These are phyloP conservation scores for Ceriops zippeliana DNA, from an alignment of 345 rosid species.

Conservation along the genomic window DNA sequence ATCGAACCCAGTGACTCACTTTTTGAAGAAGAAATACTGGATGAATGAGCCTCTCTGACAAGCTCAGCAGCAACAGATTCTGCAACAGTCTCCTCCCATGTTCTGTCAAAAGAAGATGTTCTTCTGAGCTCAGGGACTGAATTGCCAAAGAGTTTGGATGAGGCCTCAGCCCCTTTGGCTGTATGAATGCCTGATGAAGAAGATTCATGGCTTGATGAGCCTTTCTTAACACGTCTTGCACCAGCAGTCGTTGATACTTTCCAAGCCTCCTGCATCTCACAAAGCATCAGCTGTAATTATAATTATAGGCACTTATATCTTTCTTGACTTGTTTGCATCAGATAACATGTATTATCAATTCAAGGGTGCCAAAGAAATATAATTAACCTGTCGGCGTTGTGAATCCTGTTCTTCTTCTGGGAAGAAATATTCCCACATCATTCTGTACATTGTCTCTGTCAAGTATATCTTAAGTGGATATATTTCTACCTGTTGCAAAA, in stretches of 20 bases:
- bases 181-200: slow-evolving; percentile 47
- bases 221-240: slow-evolving; percentile 84
- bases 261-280: slow-evolving; percentile 80
- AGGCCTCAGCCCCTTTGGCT: slow-evolving; percentile 56
- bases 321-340: slow-evolving; percentile 5
- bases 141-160: slow-evolving; percentile 46
- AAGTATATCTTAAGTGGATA: slow-evolving; percentile 92
- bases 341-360: slow-evolving; percentile 7
- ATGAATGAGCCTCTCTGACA: slow-evolving; percentile 61
- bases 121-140: slow-evolving; percentile 67
- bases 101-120: slow-evolving; percentile 82
- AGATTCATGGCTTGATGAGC: slow-evolving; percentile 50
- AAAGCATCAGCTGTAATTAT: slow-evolving; percentile 8
- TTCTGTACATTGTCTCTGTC: slow-evolving; percentile 96
- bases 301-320: neutral
- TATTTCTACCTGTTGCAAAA: slow-evolving; percentile 72
- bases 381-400: slow-evolving; percentile 82
- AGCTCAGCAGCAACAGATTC: slow-evolving; percentile 86
- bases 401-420: slow-evolving; percentile 99
- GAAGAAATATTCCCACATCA: slow-evolving; percentile 97
- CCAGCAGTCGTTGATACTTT: slow-evolving; percentile 85
- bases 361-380: neutral
- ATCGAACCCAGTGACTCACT: slow-evolving; percentile 33
- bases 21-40: slow-evolving; percentile 49
- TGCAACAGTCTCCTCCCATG: slow-evolving; percentile 89